Base-by-base conservation (phyloP, 2,329 filamentous ascomycete species). In the Colletotrichum neosansevieriae region DNA sequence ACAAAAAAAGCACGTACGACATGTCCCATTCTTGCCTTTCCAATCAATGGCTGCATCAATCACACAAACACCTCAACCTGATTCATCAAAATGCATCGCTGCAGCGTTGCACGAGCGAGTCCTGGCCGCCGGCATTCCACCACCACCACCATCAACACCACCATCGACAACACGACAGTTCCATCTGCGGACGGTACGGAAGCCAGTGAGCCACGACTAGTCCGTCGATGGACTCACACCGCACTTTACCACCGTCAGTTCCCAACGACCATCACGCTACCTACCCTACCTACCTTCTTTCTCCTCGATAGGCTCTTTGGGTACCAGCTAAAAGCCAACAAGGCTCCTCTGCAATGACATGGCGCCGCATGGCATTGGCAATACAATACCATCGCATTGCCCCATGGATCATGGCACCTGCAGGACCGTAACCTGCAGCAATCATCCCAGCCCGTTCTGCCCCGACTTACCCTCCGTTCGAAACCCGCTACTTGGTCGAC, bases 371-470 rank as follows among this genome's bases (percentile, higher is more conserved):
- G 65, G 53, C 40, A 47, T 17, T 38, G 47, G 53, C 47, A 40
- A 47, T 19, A 38, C 47, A 40, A 47, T 19, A 38, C 24, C 34
- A 45, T 64, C 54, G 47, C 61, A 65, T 60, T 49, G 61, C 66
- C 66, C 56, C 62, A 66, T 68, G 66, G 49, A 66, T 60, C 66
- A 65, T 56, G 66, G 54, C 38, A 60, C 29, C 40, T 56, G 49
- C 56, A 60, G 21, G 38, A 56, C 21, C 49, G 21, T 24, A 47
- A 19, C 34, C 42, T 69, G 49, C 66, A 60, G 61, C 54, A 66
- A 21, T 42, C 42, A 69, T 51, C 61, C 61, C 54, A 45, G 66
- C 56, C 38, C 40, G 19, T 12, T 42, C 36, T 56, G 49, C 54
- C 36, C 58, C 58, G 58, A 29, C 58, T 34, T 60, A 15, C 58